A percentile compares a stretch with the other conserved stretches of the same genome.
These are phyloP conservation scores for Excoecaria agallocha DNA, from an alignment of 345 rosid species.

Conservation along the genomic window DNA sequence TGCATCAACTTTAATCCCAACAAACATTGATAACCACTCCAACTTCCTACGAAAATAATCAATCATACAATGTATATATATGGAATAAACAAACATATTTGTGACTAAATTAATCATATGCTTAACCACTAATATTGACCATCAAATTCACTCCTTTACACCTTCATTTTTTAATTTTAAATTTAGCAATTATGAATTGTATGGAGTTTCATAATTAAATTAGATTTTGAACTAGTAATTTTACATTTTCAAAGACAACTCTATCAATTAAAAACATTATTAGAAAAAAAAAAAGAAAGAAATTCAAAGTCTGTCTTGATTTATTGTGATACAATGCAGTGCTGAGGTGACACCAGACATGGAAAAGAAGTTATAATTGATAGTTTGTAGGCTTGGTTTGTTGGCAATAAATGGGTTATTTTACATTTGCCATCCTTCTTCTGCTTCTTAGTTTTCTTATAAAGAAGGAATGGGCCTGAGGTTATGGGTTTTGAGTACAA, in stretches of 20 bases:
- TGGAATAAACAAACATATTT: too few relatives aligned
- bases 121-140: not conserved
- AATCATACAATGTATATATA: too few relatives aligned
- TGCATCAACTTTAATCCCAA: conserved; percentile 2
- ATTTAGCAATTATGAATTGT: too few relatives aligned
- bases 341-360: conserved; percentile 2
- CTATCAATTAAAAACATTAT: too few relatives aligned
- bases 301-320: not conserved
- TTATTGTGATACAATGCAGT: not conserved
- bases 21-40: conserved; percentile 24
- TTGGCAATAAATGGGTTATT: conserved; percentile 21
- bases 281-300: too few relatives aligned
- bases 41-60: conserved; percentile 2
- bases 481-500: conserved; percentile 18
- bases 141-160: not conserved
- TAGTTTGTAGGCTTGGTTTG: conserved; percentile 15
- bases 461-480: conserved; percentile 29
- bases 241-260: too few relatives aligned
- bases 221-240: too few relatives aligned
- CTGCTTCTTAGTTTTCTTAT: conserved; percentile 19
- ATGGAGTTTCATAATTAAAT: too few relatives aligned
- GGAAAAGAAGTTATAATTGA: not conserved
- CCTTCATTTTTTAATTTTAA: conserved; percentile 8
- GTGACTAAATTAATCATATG: conserved; percentile 11
- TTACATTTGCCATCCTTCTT: conserved; percentile 17